A percentile compares a stretch with the other conserved stretches of the same genome.
phyloP scores from a whole-genome alignment of 163 green algal species.

The Scenedesmus sp. region DNA sequence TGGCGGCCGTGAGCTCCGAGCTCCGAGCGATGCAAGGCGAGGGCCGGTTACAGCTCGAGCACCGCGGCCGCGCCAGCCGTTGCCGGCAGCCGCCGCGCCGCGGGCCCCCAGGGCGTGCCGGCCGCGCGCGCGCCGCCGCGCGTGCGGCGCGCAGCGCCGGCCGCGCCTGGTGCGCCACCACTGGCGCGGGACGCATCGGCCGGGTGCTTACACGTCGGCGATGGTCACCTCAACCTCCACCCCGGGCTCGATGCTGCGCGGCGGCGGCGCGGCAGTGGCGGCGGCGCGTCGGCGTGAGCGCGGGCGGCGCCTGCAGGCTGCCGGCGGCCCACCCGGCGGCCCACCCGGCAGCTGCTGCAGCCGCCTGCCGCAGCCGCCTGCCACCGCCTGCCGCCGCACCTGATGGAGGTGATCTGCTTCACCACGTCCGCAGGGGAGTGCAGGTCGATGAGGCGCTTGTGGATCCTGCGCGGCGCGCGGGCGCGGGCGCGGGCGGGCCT shows the following conservation, averaged over 20 bases:
- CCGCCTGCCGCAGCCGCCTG: background rate
- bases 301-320: no score
- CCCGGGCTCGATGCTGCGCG: conserved; percentile 91
- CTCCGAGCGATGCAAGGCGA: no score
- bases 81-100: no score
- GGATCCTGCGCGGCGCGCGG: conserved; percentile 70
- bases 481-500: no score
- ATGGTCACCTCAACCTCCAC: conserved; percentile 98
- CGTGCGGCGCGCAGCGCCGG: no score
- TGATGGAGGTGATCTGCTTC: conserved; percentile 99
- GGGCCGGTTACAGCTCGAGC: no score
- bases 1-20: no score
- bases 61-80: no score
- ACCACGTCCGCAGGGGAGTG: conserved; percentile 96
- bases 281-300: background rate
- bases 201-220: conserved; percentile 61
- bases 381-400: conserved; percentile 41
- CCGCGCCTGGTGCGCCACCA: background rate
- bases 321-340: no score
- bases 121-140: no score
- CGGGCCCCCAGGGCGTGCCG: no score
- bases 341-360: background rate
- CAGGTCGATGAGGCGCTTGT: conserved; percentile 99
- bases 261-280: background rate
- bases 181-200: background rate